Percentiles rank a stretch among this genome's conserved stretches.
phyloP scores from a whole-genome alignment of 257 asterid genomes.

The Echites panduratus region DNA sequence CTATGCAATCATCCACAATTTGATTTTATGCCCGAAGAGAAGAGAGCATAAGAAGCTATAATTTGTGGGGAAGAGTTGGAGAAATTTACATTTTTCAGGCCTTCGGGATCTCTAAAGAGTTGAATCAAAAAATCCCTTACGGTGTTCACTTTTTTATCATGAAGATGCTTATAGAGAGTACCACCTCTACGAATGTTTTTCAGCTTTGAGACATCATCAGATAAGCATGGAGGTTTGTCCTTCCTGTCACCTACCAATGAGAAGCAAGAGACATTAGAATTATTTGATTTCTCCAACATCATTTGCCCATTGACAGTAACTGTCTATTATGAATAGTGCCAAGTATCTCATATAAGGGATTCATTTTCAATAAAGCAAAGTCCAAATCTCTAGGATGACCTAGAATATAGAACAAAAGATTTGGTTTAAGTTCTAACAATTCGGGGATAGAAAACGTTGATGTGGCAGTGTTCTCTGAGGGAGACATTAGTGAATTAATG shows the following conservation, averaged over 20 bases:
- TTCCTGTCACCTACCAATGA: constrained; percentile 1
- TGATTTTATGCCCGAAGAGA: neutral
- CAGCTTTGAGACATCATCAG: constrained; percentile 9
- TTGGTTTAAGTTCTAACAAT: too few relatives aligned
- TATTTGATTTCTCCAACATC: too few relatives aligned
- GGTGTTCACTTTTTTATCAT: neutral
- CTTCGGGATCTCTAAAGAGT: neutral
- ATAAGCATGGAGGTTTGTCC: neutral
- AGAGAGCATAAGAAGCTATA: neutral
- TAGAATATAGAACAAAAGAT: too few relatives aligned
- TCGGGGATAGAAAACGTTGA: too few relatives aligned
- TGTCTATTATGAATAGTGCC: too few relatives aligned
- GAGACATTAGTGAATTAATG: neutral
- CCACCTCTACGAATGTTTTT: neutral
- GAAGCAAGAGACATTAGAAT: neutral
- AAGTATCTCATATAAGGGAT: too few relatives aligned
- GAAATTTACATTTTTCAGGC: constrained; percentile 1
- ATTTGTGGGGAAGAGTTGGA: neutral
- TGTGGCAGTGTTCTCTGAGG: too few relatives aligned
- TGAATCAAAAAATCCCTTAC: constrained; percentile 10
- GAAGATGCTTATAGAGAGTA: neutral
- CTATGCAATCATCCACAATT: neutral
- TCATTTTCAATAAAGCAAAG: too few relatives aligned
- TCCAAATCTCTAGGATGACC: too few relatives aligned
- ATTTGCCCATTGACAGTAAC: too few relatives aligned